Evolutionary conservation across 2,329 filamentous ascomycete species (phyloP), one percentile per base, ranked within the genome.

Genomic region (Penicillium sp.): DNA sequence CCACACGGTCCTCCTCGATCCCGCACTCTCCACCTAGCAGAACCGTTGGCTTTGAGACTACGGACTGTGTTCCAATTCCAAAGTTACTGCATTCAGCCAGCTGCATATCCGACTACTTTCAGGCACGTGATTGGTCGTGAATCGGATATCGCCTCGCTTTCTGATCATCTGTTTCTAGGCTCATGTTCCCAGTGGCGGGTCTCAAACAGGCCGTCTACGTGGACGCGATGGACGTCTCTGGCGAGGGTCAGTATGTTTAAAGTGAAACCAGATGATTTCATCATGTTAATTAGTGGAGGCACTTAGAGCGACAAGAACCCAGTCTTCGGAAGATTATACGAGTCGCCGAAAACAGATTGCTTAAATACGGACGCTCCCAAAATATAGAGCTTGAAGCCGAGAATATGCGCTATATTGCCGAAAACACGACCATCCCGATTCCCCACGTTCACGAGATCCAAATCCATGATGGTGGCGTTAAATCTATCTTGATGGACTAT

Each of bases 401-500:
- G 29, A 55, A 55, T 50, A 50, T 55, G 37, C 46, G 37, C 10
- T 43, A 55, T 17, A 13, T 55, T 6, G 38, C 53, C 12, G 17
- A 50, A 17, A 50, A 35, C n/a, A 55, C 53, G 7, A 50, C 45
- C 19, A 55, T 55, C 21, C 53, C 45, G 9, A 25, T 55, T 27
- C 53, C 53, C 6, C 27, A 13, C 6, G 29, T 55, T 15, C 27
- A 50, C 21, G 25, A 21, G 19, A 41, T 25, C 21, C 45, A 35
- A 35, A 21, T 4, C 21, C 53, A 50, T 2, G 45, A 27, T 21
- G 27, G 21, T 21, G 37, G 19, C 9, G 13, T 42, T 13, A 37
- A 35, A 37, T 55, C 53, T 13, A 55, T 55, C 7, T n/a, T 41
- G 7, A 55, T 55, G 53, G 25, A 55, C 21, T 50, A 42, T 40